These are phyloP conservation scores for Glarea lozoyensis DNA, from an alignment of 495 filamentous ascomycete species.

Conservation along the genomic window DNA sequence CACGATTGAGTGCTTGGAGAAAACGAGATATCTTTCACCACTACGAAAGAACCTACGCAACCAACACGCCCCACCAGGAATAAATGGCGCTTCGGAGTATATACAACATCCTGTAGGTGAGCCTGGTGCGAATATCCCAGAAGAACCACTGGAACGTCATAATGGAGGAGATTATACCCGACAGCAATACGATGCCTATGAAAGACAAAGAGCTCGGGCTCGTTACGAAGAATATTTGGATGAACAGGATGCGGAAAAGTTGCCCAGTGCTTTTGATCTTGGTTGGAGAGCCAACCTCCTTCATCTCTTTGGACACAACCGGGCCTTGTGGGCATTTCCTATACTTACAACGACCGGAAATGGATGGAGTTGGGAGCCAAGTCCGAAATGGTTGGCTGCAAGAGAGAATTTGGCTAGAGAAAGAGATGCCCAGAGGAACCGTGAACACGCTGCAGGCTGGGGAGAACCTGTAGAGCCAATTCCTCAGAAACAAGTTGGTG, in stretches of 20 bases:
- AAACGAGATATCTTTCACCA: slow-evolving; percentile 81
- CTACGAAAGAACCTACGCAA: slow-evolving; percentile 59
- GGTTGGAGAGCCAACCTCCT: slow-evolving; percentile 71
- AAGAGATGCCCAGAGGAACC: slow-evolving; percentile 49
- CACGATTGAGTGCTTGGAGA: slow-evolving; percentile 92
- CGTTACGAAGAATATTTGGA: slow-evolving; percentile 85
- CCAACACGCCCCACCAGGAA: slow-evolving; percentile 34
- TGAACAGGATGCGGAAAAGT: slow-evolving; percentile 72
- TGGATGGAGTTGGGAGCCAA: slow-evolving; percentile 94
- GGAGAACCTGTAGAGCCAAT: slow-evolving; percentile 23
- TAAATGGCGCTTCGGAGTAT: slow-evolving; percentile 48
- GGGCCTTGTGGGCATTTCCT: slow-evolving; percentile 69
- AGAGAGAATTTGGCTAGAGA: slow-evolving; percentile 49
- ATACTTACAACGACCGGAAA: slow-evolving; percentile 78
- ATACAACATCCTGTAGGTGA: slow-evolving; percentile 32
- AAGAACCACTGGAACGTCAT: slow-evolving; percentile 9
- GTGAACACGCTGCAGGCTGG: slow-evolving; percentile 48
- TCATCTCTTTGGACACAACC: slow-evolving; percentile 69
- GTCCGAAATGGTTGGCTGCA: slow-evolving; percentile 57
- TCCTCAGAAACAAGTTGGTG: slow-evolving; percentile 13
- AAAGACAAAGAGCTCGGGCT: slow-evolving; percentile 56
- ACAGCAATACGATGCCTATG: slow-evolving; percentile 58
- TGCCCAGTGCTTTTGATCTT: slow-evolving; percentile 89
- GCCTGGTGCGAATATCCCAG: background rate
- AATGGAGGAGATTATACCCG: too few species aligned